These are phyloP conservation scores for Passiflora organensis DNA, from an alignment of 345 rosid genomes.

Conservation along the genomic window DNA sequence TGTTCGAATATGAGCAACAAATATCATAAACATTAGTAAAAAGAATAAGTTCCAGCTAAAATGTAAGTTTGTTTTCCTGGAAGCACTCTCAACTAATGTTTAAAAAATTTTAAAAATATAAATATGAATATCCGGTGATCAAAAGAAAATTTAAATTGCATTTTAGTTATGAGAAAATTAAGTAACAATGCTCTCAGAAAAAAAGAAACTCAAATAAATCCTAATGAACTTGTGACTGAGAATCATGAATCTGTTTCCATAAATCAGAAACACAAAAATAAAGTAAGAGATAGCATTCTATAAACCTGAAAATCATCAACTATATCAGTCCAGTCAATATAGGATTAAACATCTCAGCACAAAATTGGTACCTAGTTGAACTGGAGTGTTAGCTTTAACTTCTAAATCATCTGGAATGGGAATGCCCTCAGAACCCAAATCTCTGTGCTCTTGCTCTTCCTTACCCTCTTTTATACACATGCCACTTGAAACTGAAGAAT, in stretches of 20 bases:
- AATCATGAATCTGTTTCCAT: background rate
- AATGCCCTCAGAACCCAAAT: too few species aligned
- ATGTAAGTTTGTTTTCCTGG: background rate
- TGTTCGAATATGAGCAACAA: too few species aligned
- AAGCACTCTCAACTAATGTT: background rate
- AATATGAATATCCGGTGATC: background rate
- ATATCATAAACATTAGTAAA: too few species aligned
- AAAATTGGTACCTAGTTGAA: slow-evolving; percentile 26
- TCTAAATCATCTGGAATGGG: slow-evolving; percentile 20
- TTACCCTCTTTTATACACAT: slow-evolving; percentile 18
- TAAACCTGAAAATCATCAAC: background rate
- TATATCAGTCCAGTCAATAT: background rate
- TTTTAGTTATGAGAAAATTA: background rate
- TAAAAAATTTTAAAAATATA: too few species aligned
- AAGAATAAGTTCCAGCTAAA: background rate
- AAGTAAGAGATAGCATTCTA: background rate
- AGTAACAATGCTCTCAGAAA: background rate
- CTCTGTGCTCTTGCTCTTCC: background rate
- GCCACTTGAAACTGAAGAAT: background rate
- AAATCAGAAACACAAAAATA: background rate
- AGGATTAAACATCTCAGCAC: too few species aligned
- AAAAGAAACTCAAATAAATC: background rate
- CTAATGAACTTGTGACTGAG: background rate
- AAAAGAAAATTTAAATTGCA: background rate
- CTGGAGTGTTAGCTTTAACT: slow-evolving; percentile 28